Percentiles rank a stretch among this genome's conserved stretches.
Evolutionary conservation across 78 protist genomes (phyloP).

Genomic region (Polysphondylium violaceum): DNA sequence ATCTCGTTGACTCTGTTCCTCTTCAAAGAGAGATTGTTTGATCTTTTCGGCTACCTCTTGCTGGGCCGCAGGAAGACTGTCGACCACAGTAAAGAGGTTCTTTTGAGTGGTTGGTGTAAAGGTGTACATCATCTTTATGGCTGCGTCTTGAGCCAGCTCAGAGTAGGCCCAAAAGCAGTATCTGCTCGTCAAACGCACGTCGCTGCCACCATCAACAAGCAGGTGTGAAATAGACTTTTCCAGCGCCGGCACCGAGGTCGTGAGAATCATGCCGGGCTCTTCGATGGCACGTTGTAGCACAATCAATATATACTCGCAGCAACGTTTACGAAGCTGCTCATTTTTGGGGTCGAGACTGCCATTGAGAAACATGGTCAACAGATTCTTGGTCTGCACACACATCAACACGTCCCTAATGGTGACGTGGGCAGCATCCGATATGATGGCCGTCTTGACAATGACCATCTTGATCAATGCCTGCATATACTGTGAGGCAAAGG

Average conservation of each 20-base stretch:
- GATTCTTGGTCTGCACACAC: conserved; percentile 24
- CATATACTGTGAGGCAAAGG: conserved; percentile 44
- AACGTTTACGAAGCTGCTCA: conserved; percentile 35
- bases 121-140: conserved; percentile 9
- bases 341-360: conserved; percentile 45
- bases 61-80: conserved; percentile 12
- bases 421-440: conserved; percentile 42
- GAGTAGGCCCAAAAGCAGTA: conserved; percentile 49
- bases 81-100: conserved; percentile 38
- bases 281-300: conserved; percentile 22
- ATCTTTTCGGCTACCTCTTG: conserved; percentile 10
- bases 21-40: conserved; percentile 30
- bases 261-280: conserved; percentile 28
- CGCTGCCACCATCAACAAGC: conserved; percentile 49
- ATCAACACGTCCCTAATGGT: conserved; percentile 22
- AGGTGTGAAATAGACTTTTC: conserved; percentile 26
- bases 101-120: conserved; percentile 69
- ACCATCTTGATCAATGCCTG: conserved; percentile 46
- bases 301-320: conserved; percentile 16
- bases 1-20: conserved; percentile 25
- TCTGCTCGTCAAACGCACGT: conserved; percentile 35
- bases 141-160: conserved; percentile 38
- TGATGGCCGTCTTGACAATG: conserved; percentile 37
- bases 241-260: background rate
- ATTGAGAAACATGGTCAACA: conserved; percentile 2